Conservation (phyloP, 2,329 filamentous ascomycete species). For the Penicillium sp. region DNA sequence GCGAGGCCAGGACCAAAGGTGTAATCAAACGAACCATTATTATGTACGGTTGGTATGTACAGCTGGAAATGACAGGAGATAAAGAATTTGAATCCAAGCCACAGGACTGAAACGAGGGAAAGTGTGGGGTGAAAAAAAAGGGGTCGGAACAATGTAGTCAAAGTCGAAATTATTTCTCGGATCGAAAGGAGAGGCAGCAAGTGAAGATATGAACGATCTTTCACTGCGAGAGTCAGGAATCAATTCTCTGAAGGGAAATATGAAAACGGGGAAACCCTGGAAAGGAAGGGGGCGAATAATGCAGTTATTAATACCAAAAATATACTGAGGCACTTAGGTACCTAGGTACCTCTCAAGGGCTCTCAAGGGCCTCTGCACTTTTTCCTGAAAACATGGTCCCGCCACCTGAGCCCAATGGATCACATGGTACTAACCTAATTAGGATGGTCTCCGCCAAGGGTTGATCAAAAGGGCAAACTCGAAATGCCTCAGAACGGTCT, state of each 20-base stretch:
- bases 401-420: background rate
- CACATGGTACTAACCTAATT: background rate
- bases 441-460: background rate
- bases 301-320: background rate
- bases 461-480: background rate
- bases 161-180: background rate
- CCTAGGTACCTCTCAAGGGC: background rate
- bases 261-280: background rate
- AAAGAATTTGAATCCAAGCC: conserved; percentile 16
- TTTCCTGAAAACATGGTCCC: background rate
- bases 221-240: background rate
- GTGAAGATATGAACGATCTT: conserved; percentile 3
- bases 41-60: conserved; percentile 18
- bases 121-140: background rate
- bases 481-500: background rate
- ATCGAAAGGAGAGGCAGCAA: conserved; percentile 7
- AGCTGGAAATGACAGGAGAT: conserved; percentile 19
- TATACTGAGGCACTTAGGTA: too few relatives aligned
- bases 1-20: conserved; percentile 33
- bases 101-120: conserved; percentile 3
- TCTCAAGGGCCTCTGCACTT: too few relatives aligned
- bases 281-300: conserved; percentile 6
- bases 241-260: background rate
- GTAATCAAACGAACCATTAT: conserved; percentile 40
- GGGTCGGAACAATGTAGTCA: background rate